Conservation (phyloP, 495 filamentous ascomycete genomes). For the Penicillium soppii region DNA sequence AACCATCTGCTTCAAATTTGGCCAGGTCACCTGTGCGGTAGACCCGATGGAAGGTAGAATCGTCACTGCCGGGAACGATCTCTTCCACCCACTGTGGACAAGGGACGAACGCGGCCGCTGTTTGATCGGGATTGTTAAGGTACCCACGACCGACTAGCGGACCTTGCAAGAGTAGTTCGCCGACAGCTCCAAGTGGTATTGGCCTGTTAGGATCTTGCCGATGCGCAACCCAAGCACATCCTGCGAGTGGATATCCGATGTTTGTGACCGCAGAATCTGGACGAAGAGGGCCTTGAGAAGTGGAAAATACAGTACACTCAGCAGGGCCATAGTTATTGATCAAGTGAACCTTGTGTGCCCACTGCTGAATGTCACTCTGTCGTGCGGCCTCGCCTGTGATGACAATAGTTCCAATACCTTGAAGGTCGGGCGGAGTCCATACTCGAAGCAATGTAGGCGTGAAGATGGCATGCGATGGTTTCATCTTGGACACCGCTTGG, state of each 20-base stretch:
- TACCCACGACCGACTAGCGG: constrained; percentile 40
- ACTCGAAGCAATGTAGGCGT: constrained; percentile 39
- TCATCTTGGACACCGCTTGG: too few species aligned
- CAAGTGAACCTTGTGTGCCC: constrained; percentile 42
- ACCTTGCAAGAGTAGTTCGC: constrained; percentile 46
- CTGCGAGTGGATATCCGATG: constrained; percentile 7
- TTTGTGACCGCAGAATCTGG: constrained; percentile 11
- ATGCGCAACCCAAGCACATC: constrained; percentile 37
- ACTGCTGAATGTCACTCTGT: constrained; percentile 34
- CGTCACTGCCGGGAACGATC: background rate
- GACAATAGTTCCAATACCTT: constrained; percentile 29
- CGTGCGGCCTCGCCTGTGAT: constrained; percentile 44
- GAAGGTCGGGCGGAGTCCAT: constrained; percentile 30
- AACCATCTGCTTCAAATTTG: background rate
- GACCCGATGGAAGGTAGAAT: background rate
- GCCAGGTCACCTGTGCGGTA: background rate
- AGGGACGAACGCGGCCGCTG: constrained; percentile 33
- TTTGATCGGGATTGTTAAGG: constrained; percentile 34
- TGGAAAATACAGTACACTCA: constrained; percentile 31
- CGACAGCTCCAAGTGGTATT: constrained; percentile 38
- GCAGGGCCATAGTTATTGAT: constrained; percentile 55
- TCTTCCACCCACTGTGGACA: constrained; percentile 27
- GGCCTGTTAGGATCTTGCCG: constrained; percentile 30
- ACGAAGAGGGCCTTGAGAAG: background rate
- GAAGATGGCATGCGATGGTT: constrained; percentile 35